phyloP scores from a whole-genome alignment of 2,329 filamentous ascomycete genomes.

The Ophiostoma sp. region DNA sequence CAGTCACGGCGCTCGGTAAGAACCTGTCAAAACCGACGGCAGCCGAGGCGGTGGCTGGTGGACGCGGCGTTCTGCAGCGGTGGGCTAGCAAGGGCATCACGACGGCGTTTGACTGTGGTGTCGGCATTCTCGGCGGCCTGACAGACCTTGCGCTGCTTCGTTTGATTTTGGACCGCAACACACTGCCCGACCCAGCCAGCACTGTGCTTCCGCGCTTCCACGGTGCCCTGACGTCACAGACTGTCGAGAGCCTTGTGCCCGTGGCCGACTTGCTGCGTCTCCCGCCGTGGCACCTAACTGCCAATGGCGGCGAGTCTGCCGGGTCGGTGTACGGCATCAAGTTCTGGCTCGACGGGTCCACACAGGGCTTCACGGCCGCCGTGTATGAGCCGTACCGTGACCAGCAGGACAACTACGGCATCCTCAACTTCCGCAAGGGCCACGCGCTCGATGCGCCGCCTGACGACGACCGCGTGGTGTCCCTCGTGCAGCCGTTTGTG shows the following conservation, averaged over 20 bases:
- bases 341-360: conserved; percentile 28
- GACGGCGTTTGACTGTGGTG: conserved; percentile 28
- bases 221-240: conserved; percentile 21
- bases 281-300: conserved; percentile 22
- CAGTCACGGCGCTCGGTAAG: not conserved
- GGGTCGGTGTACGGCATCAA: conserved; percentile 24
- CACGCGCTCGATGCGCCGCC: conserved; percentile 15
- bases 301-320: not conserved
- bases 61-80: conserved; percentile 9
- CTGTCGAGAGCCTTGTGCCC: conserved; percentile 16
- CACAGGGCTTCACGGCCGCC: conserved; percentile 27
- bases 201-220: conserved; percentile 21
- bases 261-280: conserved; percentile 18
- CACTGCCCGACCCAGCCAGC: not conserved
- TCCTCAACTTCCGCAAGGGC: conserved; percentile 32
- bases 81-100: conserved; percentile 27
- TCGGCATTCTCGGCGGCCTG: conserved; percentile 21
- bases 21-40: conserved; percentile 17
- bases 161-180: not conserved
- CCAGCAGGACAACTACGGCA: conserved; percentile 33
- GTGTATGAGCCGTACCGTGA: conserved; percentile 23
- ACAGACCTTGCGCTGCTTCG: conserved; percentile 23
- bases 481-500: conserved; percentile 26
- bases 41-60: conserved; percentile 14
- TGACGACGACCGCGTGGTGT: conserved; percentile 24